These are phyloP conservation scores for Immersiporthe knoxdaviesiana DNA, from an alignment of 2,329 filamentous ascomycete genomes.

Conservation along the genomic window DNA sequence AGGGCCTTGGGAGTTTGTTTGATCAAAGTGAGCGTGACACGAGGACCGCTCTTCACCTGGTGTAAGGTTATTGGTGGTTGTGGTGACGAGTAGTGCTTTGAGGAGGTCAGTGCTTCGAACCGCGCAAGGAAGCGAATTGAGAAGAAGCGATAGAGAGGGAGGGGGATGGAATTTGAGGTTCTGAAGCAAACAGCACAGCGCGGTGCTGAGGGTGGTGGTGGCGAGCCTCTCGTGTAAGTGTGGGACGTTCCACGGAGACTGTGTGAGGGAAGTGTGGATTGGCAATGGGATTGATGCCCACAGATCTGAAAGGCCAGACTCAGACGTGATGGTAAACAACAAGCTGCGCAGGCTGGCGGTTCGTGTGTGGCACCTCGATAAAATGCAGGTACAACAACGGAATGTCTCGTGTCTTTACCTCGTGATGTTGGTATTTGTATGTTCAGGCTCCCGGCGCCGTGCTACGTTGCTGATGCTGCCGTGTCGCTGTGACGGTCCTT, in stretches of 20 bases:
- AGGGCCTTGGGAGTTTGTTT: not conserved
- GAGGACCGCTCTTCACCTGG: constrained; percentile 1
- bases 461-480: constrained; percentile 15
- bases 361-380: constrained; percentile 11
- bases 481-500: constrained; percentile 9
- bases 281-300: not conserved
- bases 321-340: constrained; percentile 2
- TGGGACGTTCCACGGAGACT: not conserved
- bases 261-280: not conserved
- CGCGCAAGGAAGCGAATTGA: constrained; percentile 6
- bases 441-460: constrained; percentile 19
- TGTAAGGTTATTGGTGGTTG: not conserved
- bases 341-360: constrained; percentile 14
- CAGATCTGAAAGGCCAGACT: not conserved
- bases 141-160: not conserved
- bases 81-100: constrained; percentile 11
- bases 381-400: constrained; percentile 25
- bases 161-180: not conserved
- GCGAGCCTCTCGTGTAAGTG: constrained; percentile 6
- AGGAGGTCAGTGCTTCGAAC: constrained; percentile 11
- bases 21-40: not conserved
- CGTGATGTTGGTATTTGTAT: constrained; percentile 21
- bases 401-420: constrained; percentile 20
- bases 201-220: constrained; percentile 14
- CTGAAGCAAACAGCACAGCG: constrained; percentile 5